Conservation (phyloP, 495 filamentous ascomycete genomes). For the Articulospora tetracladia region DNA sequence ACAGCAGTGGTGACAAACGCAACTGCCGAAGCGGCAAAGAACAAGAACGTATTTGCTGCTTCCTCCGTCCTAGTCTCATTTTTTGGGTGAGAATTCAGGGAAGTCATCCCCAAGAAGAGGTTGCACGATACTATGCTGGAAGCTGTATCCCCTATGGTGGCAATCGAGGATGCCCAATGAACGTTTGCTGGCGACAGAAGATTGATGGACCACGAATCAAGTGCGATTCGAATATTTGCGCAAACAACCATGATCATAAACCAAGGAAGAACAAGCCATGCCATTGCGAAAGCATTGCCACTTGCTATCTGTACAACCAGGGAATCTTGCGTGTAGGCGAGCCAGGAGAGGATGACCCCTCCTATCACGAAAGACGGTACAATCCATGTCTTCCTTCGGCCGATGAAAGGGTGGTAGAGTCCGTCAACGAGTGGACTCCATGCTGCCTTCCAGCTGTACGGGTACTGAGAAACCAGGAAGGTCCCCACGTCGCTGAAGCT, state of each 20-base stretch:
- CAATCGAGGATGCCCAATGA: background rate
- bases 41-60: slow-evolving; percentile 7
- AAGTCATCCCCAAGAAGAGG: slow-evolving; percentile 6
- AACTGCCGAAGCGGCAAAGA: slow-evolving; percentile 1
- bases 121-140: slow-evolving; percentile 2
- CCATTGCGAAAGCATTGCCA: slow-evolving; percentile 1
- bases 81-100: slow-evolving; percentile 1
- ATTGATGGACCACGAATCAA: slow-evolving; percentile 7
- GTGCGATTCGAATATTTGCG: slow-evolving; percentile 9
- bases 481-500: slow-evolving; percentile 4
- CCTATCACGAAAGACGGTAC: slow-evolving; percentile 7
- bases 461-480: slow-evolving; percentile 9
- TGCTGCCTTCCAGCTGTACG: slow-evolving; percentile 8
- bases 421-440: slow-evolving; percentile 10
- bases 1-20: slow-evolving; percentile 7
- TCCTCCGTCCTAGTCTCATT: background rate
- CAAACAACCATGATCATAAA: slow-evolving; percentile 5
- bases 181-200: slow-evolving; percentile 3
- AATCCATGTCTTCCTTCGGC: slow-evolving; percentile 9
- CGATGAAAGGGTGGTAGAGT: slow-evolving; percentile 2
- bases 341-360: slow-evolving; percentile 1
- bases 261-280: slow-evolving; percentile 8
- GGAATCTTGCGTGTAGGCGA: slow-evolving; percentile 8
- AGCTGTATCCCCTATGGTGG: slow-evolving; percentile 5
- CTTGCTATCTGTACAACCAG: slow-evolving; percentile 2